Conservation (phyloP, 192 early-diverging fungal species). For the Radiomyces spectabilis region DNA sequence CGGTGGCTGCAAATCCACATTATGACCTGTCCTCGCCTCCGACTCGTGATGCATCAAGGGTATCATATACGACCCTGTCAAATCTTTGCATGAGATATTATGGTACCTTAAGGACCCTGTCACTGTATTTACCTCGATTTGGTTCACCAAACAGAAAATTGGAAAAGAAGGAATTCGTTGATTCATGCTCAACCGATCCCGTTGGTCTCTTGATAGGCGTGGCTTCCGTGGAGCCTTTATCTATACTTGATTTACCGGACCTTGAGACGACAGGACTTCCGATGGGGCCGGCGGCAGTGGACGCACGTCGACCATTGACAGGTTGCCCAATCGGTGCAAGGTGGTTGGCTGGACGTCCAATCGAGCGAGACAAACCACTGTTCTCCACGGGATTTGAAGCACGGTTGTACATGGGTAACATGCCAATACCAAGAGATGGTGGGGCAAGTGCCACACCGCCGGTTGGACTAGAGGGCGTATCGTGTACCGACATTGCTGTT, state of each 20-base stretch:
- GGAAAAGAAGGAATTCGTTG: not conserved
- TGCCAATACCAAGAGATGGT: not conserved
- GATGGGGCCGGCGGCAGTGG: slow-evolving; percentile 2
- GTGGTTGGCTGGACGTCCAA: not conserved
- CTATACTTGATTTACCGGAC: not conserved
- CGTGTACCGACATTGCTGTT: not conserved
- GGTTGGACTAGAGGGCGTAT: not conserved
- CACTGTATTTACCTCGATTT: not conserved
- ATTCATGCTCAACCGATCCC: not conserved
- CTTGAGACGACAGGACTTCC: slow-evolving; percentile 2
- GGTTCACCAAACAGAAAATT: slow-evolving; percentile 2
- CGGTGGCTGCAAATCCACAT: too few relatives aligned
- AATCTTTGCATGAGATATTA: too few relatives aligned
- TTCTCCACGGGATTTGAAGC: not conserved
- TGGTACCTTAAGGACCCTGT: too few relatives aligned
- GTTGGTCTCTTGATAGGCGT: not conserved
- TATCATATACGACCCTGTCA: too few relatives aligned
- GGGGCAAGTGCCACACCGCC: too few relatives aligned
- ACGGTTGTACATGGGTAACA: not conserved
- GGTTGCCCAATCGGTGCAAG: slow-evolving; percentile 8
- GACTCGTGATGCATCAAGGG: too few relatives aligned
- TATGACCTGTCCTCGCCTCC: too few relatives aligned
- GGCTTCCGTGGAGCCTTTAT: not conserved
- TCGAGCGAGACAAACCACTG: not conserved
- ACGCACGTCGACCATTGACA: not conserved